Percentiles rank a stretch among this genome's conserved stretches.
These are phyloP conservation scores for Nemania sp. DNA, from an alignment of 2,329 filamentous ascomycete genomes.

Conservation along the genomic window DNA sequence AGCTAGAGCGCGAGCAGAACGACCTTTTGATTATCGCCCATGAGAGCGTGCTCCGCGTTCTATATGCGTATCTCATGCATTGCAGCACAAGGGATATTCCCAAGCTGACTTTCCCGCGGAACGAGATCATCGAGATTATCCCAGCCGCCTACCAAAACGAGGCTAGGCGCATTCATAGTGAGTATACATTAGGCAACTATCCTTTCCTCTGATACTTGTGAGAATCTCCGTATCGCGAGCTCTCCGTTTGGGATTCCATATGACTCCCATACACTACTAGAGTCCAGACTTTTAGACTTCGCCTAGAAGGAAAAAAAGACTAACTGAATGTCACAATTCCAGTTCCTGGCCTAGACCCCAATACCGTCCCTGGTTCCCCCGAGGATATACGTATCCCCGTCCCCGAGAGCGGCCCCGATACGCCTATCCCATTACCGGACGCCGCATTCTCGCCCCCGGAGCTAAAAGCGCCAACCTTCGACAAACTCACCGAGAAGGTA, in stretches of 20 bases:
- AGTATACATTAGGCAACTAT: background rate
- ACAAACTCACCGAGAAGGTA: slow-evolving; percentile 49
- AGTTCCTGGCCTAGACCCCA: slow-evolving; percentile 73
- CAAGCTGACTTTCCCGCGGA: slow-evolving; percentile 89
- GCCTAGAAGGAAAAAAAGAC: slow-evolving; percentile 1
- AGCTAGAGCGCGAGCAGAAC: slow-evolving; percentile 95
- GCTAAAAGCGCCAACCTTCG: slow-evolving; percentile 47
- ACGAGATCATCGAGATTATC: slow-evolving; percentile 99
- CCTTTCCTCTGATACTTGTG: background rate
- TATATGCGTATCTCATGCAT: slow-evolving; percentile 98
- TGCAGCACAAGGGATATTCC: slow-evolving; percentile 97
- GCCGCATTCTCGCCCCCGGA: slow-evolving; percentile 62
- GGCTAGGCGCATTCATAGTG: slow-evolving; percentile 83
- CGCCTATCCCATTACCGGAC: slow-evolving; percentile 59
- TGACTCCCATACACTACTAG: background rate
- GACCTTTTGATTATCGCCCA: slow-evolving; percentile 99
- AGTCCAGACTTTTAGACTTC: background rate
- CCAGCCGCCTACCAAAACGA: slow-evolving; percentile 98
- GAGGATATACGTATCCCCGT: slow-evolving; percentile 85
- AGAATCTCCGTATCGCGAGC: background rate
- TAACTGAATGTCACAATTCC: slow-evolving; percentile 17
- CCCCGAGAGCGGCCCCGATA: slow-evolving; percentile 59
- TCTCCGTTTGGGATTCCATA: background rate
- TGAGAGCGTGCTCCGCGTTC: slow-evolving; percentile 94
- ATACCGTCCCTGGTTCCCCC: slow-evolving; percentile 80